These are phyloP conservation scores for Solanum chacoense DNA, from an alignment of 305 asterid genomes.

Conservation along the genomic window DNA sequence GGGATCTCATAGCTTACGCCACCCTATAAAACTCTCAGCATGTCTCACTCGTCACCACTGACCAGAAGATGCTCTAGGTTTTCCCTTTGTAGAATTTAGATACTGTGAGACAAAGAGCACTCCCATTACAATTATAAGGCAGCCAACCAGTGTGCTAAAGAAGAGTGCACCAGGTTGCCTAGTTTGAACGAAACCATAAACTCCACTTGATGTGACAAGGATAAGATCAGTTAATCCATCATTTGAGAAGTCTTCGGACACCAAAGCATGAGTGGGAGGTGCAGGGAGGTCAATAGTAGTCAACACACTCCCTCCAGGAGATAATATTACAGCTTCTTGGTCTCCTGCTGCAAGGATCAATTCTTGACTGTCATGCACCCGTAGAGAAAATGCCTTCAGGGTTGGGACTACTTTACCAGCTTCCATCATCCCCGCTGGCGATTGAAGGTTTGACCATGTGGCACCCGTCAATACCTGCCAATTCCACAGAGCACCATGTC, in stretches of 20 bases:
- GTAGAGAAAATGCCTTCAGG: slow-evolving; percentile 63
- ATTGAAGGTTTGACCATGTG: slow-evolving; percentile 90
- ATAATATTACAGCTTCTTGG: slow-evolving; percentile 72
- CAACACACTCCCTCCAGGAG: slow-evolving; percentile 75
- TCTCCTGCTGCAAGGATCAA: slow-evolving; percentile 90
- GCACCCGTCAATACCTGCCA: slow-evolving; percentile 91
- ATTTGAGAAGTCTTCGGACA: slow-evolving; percentile 69
- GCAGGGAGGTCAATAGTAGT: slow-evolving; percentile 71
- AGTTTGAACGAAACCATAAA: slow-evolving; percentile 88
- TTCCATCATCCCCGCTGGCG: slow-evolving; percentile 69
- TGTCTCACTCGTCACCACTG: slow-evolving; percentile 26
- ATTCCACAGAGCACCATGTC: slow-evolving; percentile 85
- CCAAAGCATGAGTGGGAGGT: slow-evolving; percentile 77
- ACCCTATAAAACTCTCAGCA: background rate
- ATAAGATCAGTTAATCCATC: slow-evolving; percentile 82
- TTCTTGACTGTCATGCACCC: slow-evolving; percentile 58
- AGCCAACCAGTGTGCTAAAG: slow-evolving; percentile 93
- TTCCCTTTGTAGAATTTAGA: slow-evolving; percentile 66
- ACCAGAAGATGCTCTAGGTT: slow-evolving; percentile 59
- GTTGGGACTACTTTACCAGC: slow-evolving; percentile 65
- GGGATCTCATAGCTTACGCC: background rate
- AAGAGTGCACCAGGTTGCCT: slow-evolving; percentile 97
- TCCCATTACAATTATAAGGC: slow-evolving; percentile 85
- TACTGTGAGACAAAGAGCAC: slow-evolving; percentile 80
- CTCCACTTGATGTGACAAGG: slow-evolving; percentile 74